Base-by-base conservation (phyloP, 2,329 filamentous ascomycete species). In the Lecanosticta acicola region DNA sequence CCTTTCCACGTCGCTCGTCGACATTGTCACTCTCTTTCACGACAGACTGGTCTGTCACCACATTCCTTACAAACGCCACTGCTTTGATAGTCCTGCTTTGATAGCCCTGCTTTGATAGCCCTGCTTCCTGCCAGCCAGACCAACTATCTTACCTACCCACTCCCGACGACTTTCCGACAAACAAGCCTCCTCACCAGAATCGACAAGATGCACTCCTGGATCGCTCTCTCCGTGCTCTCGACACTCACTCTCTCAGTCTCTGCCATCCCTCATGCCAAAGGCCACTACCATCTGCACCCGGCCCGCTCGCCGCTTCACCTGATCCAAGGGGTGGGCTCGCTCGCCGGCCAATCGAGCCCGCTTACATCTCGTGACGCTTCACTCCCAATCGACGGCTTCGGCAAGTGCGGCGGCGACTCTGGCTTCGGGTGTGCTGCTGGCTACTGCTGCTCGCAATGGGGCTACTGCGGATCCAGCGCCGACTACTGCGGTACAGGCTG, bases 401-500 rank as follows among this genome's bases (percentile, higher is more conserved):
- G 57, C 26, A 41, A 43, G 18, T 59, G 55, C 32, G 57, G 57
- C 19, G 48, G 54, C 19, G 46, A 47, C 35, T 46, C 46, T 16
- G 55, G 57, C 21, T 43, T 45, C 11, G 47, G 50, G 9, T 58
- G 57, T 39, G 43, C 26, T 9, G 38, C 45, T 10, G 54, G 55
- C 10, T 53, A 34, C 35, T 59, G 57, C 50, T 57, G 57, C 46
- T 53, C 46, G 35, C 46, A 57, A 41, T 50, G 53, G n/a, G 55
- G 57, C 26, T 59, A 54, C 54, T 59, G 57, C 38, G 57, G 55
- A 16, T 53, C 45, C 11, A 40, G 29, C 13, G 37, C 32, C 13
- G 49, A 54, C 40, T 54, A 54, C 48, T 60, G 56, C 43, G 57
- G 57, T 40, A 43, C 43, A 19, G 58, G 59, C 16, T 62, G 59